Conservation (phyloP, 2,329 filamentous ascomycete species). For the Camillea tinctor region DNA sequence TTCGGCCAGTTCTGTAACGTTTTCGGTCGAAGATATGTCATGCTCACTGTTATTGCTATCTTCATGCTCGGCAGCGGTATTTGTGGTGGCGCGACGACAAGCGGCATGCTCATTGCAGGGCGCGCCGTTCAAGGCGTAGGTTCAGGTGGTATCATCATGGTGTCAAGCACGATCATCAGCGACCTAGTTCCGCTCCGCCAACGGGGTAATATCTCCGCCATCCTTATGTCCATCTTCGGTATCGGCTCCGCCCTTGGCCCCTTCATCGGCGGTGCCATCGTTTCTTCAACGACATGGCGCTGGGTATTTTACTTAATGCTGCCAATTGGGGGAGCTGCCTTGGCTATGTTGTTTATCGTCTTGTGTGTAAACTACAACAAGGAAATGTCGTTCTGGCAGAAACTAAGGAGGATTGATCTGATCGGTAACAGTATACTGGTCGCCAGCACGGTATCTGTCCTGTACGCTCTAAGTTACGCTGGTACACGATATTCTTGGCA, state of each 20-base stretch:
- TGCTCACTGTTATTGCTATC: slow-evolving; percentile 35
- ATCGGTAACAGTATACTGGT: not conserved
- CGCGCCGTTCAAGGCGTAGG: slow-evolving; percentile 42
- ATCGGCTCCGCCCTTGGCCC: slow-evolving; percentile 31
- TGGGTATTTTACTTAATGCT: slow-evolving; percentile 40
- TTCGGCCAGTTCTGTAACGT: slow-evolving; percentile 44
- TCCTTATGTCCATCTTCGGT: slow-evolving; percentile 28
- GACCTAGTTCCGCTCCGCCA: slow-evolving; percentile 47
- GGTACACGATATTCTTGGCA: no score
- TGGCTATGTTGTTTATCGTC: slow-evolving; percentile 32
- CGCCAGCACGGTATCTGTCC: no score
- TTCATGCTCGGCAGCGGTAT: slow-evolving; percentile 47
- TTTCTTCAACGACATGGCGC: slow-evolving; percentile 31
- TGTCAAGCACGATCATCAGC: slow-evolving; percentile 46
- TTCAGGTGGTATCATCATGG: slow-evolving; percentile 26
- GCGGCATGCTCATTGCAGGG: slow-evolving; percentile 40
- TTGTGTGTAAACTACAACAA: no score
- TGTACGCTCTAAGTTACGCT: no score
- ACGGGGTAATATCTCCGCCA: slow-evolving; percentile 37
- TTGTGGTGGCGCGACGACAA: slow-evolving; percentile 37
- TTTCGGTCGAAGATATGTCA: slow-evolving; percentile 42
- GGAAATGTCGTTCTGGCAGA: no score
- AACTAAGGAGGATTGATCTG: not conserved
- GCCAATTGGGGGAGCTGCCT: slow-evolving; percentile 26
- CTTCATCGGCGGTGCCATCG: slow-evolving; percentile 22